Conservation (phyloP, 352 stramenopile genomes). For the Phytophthora colocasiae region DNA sequence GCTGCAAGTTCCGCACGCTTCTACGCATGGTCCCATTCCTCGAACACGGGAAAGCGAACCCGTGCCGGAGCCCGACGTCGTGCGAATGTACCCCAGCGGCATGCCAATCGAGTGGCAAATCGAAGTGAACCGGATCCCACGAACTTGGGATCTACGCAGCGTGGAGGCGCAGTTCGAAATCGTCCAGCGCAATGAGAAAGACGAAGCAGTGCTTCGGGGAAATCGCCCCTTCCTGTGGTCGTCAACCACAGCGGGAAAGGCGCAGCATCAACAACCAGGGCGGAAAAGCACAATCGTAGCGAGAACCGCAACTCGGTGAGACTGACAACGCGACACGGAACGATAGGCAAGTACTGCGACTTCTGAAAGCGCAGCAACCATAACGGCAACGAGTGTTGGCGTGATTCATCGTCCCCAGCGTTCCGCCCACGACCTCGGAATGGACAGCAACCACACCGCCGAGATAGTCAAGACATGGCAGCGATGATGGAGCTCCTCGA, state of each 20-base stretch:
- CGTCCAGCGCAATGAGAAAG: background rate
- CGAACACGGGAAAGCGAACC: background rate
- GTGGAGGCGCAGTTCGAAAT: slow-evolving; percentile 2
- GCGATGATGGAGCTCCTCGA: background rate
- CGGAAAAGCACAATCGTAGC: background rate
- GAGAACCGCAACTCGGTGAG: too few relatives aligned
- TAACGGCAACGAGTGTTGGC: background rate
- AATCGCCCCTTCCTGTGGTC: background rate
- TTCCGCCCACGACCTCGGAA: background rate
- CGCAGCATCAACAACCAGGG: background rate
- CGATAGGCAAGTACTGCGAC: background rate
- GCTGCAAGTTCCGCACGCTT: background rate
- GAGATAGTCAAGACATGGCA: background rate
- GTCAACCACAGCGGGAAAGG: background rate
- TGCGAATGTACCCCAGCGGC: background rate
- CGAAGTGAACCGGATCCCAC: background rate
- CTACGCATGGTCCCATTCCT: background rate
- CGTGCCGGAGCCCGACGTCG: background rate
- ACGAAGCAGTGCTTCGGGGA: background rate
- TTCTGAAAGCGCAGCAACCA: background rate
- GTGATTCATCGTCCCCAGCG: background rate
- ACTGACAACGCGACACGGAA: too few relatives aligned
- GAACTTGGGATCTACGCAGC: background rate
- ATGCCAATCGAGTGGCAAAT: background rate
- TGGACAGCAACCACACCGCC: background rate